phyloP scores from a whole-genome alignment of 2,329 filamentous ascomycete species.

The Fusarium sororula region DNA sequence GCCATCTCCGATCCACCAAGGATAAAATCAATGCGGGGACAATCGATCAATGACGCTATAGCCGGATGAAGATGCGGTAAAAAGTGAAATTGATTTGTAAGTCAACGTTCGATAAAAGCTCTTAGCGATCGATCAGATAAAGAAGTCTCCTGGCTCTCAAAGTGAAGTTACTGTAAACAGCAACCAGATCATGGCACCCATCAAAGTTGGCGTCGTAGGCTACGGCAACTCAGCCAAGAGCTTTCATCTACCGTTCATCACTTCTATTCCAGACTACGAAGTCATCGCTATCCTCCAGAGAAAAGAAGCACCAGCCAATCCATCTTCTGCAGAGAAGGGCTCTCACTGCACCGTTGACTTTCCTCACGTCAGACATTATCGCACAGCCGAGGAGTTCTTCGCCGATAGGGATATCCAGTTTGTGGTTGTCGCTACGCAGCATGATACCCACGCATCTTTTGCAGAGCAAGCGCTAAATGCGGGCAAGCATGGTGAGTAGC shows the following conservation, averaged over 20 bases:
- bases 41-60: not conserved
- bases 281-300: slow-evolving; percentile 60
- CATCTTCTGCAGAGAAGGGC: slow-evolving; percentile 35
- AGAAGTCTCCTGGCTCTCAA: not conserved
- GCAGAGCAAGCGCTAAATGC: slow-evolving; percentile 24
- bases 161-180: too few relatives aligned
- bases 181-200: slow-evolving; percentile 39
- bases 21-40: slow-evolving; percentile 12
- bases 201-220: slow-evolving; percentile 61
- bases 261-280: slow-evolving; percentile 55
- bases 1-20: not conserved
- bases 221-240: slow-evolving; percentile 59
- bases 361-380: slow-evolving; percentile 63
- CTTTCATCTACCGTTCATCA: slow-evolving; percentile 62
- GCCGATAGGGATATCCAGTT: slow-evolving; percentile 67
- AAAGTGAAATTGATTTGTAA: not conserved
- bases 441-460: slow-evolving; percentile 32
- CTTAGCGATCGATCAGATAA: not conserved
- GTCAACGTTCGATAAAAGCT: not conserved
- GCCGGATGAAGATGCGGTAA: not conserved
- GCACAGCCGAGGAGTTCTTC: slow-evolving; percentile 66
- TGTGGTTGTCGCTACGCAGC: slow-evolving; percentile 59
- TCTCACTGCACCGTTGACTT: slow-evolving; percentile 60
- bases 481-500: slow-evolving; percentile 31
- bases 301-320: slow-evolving; percentile 48